Evolutionary conservation across 768 basidiomycete species (phyloP), one percentile per base, ranked within the genome.

Genomic region (Agaricus sinodeliciosus): DNA sequence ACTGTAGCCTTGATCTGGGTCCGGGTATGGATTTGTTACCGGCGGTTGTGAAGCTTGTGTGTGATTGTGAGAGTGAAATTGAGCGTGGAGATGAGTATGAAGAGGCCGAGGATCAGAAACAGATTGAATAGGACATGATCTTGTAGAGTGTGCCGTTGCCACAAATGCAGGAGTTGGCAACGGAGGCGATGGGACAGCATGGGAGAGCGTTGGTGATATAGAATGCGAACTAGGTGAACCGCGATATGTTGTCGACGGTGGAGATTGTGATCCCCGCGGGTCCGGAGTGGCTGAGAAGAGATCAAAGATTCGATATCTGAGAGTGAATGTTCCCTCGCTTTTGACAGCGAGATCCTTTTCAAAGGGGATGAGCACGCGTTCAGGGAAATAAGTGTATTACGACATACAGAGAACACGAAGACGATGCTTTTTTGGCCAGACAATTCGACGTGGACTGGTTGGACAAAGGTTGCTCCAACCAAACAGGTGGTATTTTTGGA

Each of bases 341-440:
- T 80, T 82, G 4, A 87, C 84, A 0, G 85, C 82, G n/a, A 87
- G 69, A 59, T 87, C 85, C 85, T 87, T 55, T 2, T 44, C 41
- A 13, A 42, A 45, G 42, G 40, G 39, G 15, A 12, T 36, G 15
- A n/a, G 27, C 37, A 39, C 22, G 36, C 42, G 27, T n/a, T 49
- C 28, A 13, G 15, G 42, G 27, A 48, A 39, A 27, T 27, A 43
- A 44, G 12, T 47, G 55, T 28, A 6, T 41, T 39, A 46, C 41
- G 56, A 72, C 75, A 52, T 42, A 85, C 84, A 22, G 82, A 69
- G 60, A 86, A 87, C 25, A 82, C 81, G 57, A 85, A 87, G 57
- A 84, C 69, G 36, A 81, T 67, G 3, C 71, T 67, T 58, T 76
- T 81, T 57, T 66, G 74, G n/a, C 81, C 84, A 50, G 73, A 73